Percentiles rank a stretch among this genome's conserved stretches.
phyloP scores from a whole-genome alignment of 1,284 basidiomycete genomes.

The Vanrija sp. region DNA sequence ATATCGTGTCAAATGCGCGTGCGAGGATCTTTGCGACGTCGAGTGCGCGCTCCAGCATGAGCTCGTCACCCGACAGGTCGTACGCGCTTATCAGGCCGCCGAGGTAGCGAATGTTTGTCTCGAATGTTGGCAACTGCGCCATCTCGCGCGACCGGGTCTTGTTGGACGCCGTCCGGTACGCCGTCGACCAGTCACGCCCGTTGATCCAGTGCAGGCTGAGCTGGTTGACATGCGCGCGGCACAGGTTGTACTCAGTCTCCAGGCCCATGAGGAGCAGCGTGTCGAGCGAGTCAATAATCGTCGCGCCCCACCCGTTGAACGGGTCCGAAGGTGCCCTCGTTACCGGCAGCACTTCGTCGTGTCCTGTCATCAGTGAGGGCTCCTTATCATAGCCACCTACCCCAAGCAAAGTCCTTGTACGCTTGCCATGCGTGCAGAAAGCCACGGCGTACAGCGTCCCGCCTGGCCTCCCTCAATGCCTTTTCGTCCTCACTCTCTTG shows the following conservation, averaged over 20 bases:
- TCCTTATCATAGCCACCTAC: constrained; percentile 21
- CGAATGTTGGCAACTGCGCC: constrained; percentile 69
- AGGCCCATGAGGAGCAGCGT: constrained; percentile 84
- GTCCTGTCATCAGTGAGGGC: constrained; percentile 21
- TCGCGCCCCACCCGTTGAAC: constrained; percentile 71
- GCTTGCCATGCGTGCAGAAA: constrained; percentile 49
- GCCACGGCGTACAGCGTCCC: constrained; percentile 44
- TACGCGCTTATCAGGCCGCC: constrained; percentile 78
- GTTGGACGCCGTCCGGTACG: constrained; percentile 50
- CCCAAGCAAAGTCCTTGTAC: constrained; percentile 50
- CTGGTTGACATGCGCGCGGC: constrained; percentile 63
- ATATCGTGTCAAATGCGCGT: constrained; percentile 52
- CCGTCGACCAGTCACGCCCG: constrained; percentile 47
- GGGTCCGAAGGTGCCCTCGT: constrained; percentile 32
- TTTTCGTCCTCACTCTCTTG: constrained; percentile 28
- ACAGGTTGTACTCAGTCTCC: constrained; percentile 67
- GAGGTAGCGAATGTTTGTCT: constrained; percentile 84
- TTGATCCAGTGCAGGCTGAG: constrained; percentile 59
- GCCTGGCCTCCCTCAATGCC: constrained; percentile 28
- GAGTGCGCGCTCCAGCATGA: constrained; percentile 53
- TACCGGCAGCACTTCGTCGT: constrained; percentile 48
- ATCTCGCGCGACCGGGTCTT: constrained; percentile 44
- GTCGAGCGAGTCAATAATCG: constrained; percentile 75
- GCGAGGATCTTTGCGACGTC: constrained; percentile 55
- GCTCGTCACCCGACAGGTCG: constrained; percentile 66